Percentiles rank a stretch among this genome's conserved stretches.
These are phyloP conservation scores for Gentiana dahurica DNA, from an alignment of 257 asterid genomes.

Conservation along the genomic window DNA sequence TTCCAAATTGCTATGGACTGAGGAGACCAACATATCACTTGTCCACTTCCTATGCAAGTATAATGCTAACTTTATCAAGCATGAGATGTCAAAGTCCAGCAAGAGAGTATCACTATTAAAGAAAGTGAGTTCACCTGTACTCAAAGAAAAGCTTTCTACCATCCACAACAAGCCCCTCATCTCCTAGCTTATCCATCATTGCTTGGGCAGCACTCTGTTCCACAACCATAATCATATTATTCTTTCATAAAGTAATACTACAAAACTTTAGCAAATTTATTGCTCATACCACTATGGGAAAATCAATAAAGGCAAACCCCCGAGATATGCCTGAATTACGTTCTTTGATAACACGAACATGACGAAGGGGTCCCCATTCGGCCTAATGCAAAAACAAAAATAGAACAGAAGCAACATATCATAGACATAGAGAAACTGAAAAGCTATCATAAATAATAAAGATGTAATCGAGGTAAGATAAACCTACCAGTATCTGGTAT, in stretches of 20 bases:
- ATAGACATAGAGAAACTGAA: background rate
- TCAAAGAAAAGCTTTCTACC: slow-evolving; percentile 88
- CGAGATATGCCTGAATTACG: slow-evolving; percentile 88
- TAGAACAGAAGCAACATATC: background rate
- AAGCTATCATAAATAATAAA: slow-evolving; percentile 4
- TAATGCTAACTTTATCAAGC: too few relatives aligned
- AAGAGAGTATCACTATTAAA: slow-evolving; percentile 6
- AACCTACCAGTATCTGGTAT: slow-evolving; percentile 74
- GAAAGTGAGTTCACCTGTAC: slow-evolving; percentile 47
- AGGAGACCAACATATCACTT: too few relatives aligned
- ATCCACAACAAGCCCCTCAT: slow-evolving; percentile 86
- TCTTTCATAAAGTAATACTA: slow-evolving; percentile 6
- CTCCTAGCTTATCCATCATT: slow-evolving; percentile 86
- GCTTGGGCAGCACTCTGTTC: slow-evolving; percentile 82
- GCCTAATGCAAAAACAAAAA: slow-evolving; percentile 31
- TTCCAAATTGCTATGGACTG: too few relatives aligned
- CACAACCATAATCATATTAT: slow-evolving; percentile 11
- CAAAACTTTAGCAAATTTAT: slow-evolving; percentile 6
- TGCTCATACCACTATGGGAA: slow-evolving; percentile 72
- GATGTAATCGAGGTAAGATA: slow-evolving; percentile 11
- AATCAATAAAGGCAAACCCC: slow-evolving; percentile 97
- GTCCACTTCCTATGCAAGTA: too few relatives aligned
- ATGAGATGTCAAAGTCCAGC: background rate
- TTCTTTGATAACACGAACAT: slow-evolving; percentile 95
- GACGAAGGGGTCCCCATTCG: slow-evolving; percentile 99